Conservation (phyloP, 2,329 filamentous ascomycete species). For the Xylaria sp. region DNA sequence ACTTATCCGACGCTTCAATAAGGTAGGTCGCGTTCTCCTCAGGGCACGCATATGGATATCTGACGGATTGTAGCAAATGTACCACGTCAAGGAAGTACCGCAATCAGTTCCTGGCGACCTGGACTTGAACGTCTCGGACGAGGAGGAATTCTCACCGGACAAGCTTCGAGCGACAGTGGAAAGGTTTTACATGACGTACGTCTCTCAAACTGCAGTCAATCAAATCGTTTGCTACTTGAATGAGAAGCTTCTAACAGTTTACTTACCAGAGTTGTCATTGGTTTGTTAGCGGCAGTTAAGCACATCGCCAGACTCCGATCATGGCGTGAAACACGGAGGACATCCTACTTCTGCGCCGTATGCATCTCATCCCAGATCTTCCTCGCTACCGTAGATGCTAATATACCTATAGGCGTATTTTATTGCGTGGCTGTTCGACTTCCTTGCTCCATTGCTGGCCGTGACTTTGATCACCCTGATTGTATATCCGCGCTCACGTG, state of each 20-base stretch:
- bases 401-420: slow-evolving; percentile 55
- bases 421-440: slow-evolving; percentile 76
- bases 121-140: slow-evolving; percentile 82
- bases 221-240: not conserved
- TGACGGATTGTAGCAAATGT: slow-evolving; percentile 58
- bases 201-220: not conserved
- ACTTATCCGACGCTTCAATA: slow-evolving; percentile 78
- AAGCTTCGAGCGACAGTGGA: slow-evolving; percentile 83
- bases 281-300: slow-evolving; percentile 73
- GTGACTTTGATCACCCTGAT: slow-evolving; percentile 73
- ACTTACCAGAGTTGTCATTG: slow-evolving; percentile 65
- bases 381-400: not conserved
- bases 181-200: slow-evolving; percentile 79
- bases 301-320: slow-evolving; percentile 81
- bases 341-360: slow-evolving; percentile 72
- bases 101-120: slow-evolving; percentile 72
- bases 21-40: slow-evolving; percentile 56
- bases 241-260: slow-evolving; percentile 1
- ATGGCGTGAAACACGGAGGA: slow-evolving; percentile 79
- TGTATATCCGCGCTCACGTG: slow-evolving; percentile 70
- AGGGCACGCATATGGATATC: not conserved
- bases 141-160: slow-evolving; percentile 87
- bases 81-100: slow-evolving; percentile 74
- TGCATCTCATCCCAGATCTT: slow-evolving; percentile 30
- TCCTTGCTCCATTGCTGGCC: slow-evolving; percentile 72